Conservation (phyloP, 2,329 filamentous ascomycete species). For the Phaeosphaeriaceae sp. region DNA sequence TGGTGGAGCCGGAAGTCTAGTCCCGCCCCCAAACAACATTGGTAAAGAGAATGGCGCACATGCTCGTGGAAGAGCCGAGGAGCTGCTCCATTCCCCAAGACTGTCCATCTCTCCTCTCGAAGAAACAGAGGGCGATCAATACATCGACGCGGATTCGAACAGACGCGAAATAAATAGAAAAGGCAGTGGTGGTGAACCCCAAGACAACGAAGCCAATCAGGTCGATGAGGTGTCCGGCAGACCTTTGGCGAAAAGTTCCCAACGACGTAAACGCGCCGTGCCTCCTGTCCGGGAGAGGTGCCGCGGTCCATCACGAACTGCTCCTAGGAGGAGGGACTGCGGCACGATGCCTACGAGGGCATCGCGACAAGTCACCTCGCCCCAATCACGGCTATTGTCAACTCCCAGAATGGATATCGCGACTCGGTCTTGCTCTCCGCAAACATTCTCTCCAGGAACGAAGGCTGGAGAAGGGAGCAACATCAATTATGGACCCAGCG, state of each 20-base stretch:
- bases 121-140: slow-evolving; percentile 1
- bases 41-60: background rate
- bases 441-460: slow-evolving; percentile 3
- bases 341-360: background rate
- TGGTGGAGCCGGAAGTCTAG: no score
- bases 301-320: no score
- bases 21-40: background rate
- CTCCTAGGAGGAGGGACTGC: no score
- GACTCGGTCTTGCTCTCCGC: slow-evolving; percentile 6
- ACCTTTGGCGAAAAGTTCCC: no score
- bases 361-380: background rate
- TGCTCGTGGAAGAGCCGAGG: slow-evolving; percentile 1
- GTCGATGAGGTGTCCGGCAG: background rate
- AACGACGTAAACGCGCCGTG: no score
- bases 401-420: background rate
- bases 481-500: slow-evolving; percentile 5
- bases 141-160: no score
- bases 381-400: background rate
- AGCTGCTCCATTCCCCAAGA: slow-evolving; percentile 1
- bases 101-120: slow-evolving; percentile 1
- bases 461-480: background rate
- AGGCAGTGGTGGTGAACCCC: slow-evolving; percentile 1
- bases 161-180: slow-evolving; percentile 2
- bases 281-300: no score
- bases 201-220: background rate